Evolutionary conservation across 2,329 filamentous ascomycete species (phyloP).

Genomic region (Colletotrichum chlorophyti): DNA sequence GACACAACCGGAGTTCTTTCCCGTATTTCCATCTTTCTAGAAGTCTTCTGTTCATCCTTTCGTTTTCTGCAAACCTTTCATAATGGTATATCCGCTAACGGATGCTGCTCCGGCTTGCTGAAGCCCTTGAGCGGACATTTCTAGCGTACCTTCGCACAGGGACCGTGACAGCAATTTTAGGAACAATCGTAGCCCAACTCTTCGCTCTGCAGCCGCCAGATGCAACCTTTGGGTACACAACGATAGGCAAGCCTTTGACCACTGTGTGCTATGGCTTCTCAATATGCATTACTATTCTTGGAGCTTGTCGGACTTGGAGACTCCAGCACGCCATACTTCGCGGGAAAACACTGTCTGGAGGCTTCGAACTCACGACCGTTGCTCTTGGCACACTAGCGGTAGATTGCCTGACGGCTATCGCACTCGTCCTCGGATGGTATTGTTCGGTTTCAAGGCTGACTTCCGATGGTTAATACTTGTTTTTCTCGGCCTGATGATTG

Average conservation of each 20-base stretch:
- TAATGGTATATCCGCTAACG: constrained; percentile 17
- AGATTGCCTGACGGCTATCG: constrained; percentile 8
- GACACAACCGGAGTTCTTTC: no score
- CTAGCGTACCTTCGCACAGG: constrained; percentile 77
- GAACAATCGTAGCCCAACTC: constrained; percentile 71
- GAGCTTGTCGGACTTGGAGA: constrained; percentile 39
- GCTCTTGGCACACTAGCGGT: constrained; percentile 18
- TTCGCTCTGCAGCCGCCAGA: constrained; percentile 59
- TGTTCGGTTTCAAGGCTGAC: no score
- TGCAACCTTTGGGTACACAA: constrained; percentile 60
- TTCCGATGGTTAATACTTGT: constrained; percentile 3
- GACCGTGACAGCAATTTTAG: constrained; percentile 70
- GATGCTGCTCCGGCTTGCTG: neutral
- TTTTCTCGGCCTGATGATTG: constrained; percentile 28
- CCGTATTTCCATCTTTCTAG: neutral
- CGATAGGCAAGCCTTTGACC: constrained; percentile 66
- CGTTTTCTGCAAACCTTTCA: neutral
- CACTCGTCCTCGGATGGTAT: no score
- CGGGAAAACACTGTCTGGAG: constrained; percentile 40
- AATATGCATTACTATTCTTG: constrained; percentile 42
- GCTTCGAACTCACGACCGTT: constrained; percentile 38
- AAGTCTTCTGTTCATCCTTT: neutral
- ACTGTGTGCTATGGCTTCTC: constrained; percentile 48
- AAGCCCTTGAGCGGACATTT: constrained; percentile 78
- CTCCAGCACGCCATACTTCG: constrained; percentile 38